phyloP scores from a whole-genome alignment of 306 rosid species.

The Castanea sativa region DNA sequence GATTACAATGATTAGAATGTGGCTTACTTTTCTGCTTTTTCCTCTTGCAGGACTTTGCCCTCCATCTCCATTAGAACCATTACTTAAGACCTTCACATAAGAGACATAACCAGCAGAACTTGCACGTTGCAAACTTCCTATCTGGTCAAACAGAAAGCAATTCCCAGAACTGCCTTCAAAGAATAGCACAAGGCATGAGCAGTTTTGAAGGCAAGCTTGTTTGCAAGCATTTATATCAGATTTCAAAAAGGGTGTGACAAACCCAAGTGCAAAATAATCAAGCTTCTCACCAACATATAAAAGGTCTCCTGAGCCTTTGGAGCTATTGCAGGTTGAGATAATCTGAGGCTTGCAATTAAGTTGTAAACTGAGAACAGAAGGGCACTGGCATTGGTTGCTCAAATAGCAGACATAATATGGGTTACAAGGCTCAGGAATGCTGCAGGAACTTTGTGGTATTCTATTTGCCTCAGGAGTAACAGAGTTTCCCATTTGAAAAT shows the following conservation, averaged over 20 bases:
- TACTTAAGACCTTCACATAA: conserved; percentile 16
- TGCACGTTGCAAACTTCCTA: conserved; percentile 25
- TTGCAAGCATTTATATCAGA: conserved; percentile 26
- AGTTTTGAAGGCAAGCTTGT: conserved; percentile 29
- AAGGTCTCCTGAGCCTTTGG: conserved; percentile 21
- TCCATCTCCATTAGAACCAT: neutral
- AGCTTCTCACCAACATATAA: conserved; percentile 32
- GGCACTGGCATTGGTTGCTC: conserved; percentile 29
- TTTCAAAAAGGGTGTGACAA: conserved; percentile 17
- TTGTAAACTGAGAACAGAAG: conserved; percentile 17
- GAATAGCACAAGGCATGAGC: conserved; percentile 37
- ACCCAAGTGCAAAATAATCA: conserved; percentile 33
- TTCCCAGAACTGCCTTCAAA: conserved; percentile 22
- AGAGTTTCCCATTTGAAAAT: conserved; percentile 25
- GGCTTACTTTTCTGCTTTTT: conserved; percentile 11
- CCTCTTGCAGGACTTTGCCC: neutral
- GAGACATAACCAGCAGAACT: conserved; percentile 26
- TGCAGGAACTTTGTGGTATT: conserved; percentile 31
- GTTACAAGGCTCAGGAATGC: conserved; percentile 38
- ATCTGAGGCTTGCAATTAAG: conserved; percentile 23
- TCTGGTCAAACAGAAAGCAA: conserved; percentile 34
- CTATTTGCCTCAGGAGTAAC: conserved; percentile 12
- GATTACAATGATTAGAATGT: conserved; percentile 20
- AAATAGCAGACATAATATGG: conserved; percentile 31
- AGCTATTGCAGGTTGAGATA: conserved; percentile 24